A percentile compares a stretch with the other conserved stretches of the same genome.
Conservation (phyloP, 1,139 yeast genomes). For the Citeromyces hawaiiensis region DNA sequence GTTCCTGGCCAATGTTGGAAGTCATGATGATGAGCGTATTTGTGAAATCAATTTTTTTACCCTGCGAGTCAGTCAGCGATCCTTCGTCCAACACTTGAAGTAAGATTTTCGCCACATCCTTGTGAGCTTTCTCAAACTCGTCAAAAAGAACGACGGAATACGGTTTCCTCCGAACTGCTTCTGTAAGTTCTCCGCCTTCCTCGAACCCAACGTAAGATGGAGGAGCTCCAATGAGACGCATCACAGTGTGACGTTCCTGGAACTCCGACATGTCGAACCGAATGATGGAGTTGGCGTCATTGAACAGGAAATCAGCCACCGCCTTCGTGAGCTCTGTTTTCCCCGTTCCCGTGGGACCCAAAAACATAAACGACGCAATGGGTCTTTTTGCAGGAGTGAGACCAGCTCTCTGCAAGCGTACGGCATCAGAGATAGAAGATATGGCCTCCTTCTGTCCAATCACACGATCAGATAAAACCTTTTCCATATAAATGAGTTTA, state of each 20-base stretch:
- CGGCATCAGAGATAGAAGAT: conserved; percentile 82
- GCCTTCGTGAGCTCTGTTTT: conserved; percentile 91
- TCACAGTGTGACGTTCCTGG: conserved; percentile 85
- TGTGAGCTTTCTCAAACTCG: conserved; percentile 95
- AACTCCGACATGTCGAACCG: conserved; percentile 97
- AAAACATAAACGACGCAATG: conserved; percentile 87
- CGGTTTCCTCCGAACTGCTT: conserved; percentile 90
- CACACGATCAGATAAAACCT: conserved; percentile 59
- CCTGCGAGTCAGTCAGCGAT: conserved; percentile 85
- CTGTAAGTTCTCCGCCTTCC: conserved; percentile 90
- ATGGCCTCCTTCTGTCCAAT: conserved; percentile 96
- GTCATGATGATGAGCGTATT: conserved; percentile 97
- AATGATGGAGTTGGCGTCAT: conserved; percentile 73
- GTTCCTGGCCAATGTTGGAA: conserved; percentile 90
- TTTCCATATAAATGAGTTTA: conserved; percentile 78
- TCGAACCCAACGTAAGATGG: conserved; percentile 98
- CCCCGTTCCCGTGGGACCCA: conserved; percentile 98
- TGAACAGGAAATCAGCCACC: conserved; percentile 81
- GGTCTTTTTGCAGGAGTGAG: conserved; percentile 89
- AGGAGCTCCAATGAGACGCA: conserved; percentile 91
- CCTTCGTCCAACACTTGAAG: conserved; percentile 95
- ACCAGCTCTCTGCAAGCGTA: conserved; percentile 92
- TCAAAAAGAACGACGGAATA: conserved; percentile 87
- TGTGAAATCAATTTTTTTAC: conserved; percentile 85
- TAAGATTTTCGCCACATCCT: conserved; percentile 78